Evolutionary conservation across 352 stramenopile species (phyloP), one percentile per base, ranked within the genome.

Genomic region (Phytophthora syringae): DNA sequence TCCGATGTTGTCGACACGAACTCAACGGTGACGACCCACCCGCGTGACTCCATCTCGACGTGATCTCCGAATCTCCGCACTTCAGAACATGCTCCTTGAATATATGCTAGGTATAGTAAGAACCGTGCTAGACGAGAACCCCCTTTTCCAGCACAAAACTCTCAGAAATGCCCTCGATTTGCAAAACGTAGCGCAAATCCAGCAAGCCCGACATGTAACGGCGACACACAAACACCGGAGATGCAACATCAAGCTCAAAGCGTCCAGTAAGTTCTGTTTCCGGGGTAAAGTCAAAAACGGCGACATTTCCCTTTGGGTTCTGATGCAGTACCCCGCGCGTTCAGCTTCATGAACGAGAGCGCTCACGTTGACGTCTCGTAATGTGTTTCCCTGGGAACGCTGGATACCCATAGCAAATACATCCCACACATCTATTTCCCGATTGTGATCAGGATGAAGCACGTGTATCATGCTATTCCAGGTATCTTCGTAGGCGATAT

Each of bases 141-240:
- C 43, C 76, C 78, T 51, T 90, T 88, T 22, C 88, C 78, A 39
- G 59, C 15, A 97, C 84, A 76, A 99, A 98, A 20, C 71, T 72
- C 43, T 94, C 83, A 0, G 85, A 91, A 64, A 99, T 98, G n/a
- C 95, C 95, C 53, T 97, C 87, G 21, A 99, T 98, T 74, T 99
- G 98, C 12, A 99, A 79, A 9, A 98, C 96, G 67, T 98, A 99
- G 34, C 98, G 98, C 36, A 99, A 80, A 82, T 99, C 97, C 37
- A 97, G 79, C n/a, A 99, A 88, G 3, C 98, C 96, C 15, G 94
- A 97, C 66, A 95, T 97, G 60, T 99, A 99, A 20, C 97, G 84
- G 16, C 97, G 89, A 64, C 98, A 92, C 13, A 93, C 86, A 52
- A 99, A 90, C 12, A 98, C 93, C 36, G 84, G 87, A 9, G 94